Conservation (phyloP, 2,329 filamentous ascomycete genomes). For the Phaeoacremonium minimum region DNA sequence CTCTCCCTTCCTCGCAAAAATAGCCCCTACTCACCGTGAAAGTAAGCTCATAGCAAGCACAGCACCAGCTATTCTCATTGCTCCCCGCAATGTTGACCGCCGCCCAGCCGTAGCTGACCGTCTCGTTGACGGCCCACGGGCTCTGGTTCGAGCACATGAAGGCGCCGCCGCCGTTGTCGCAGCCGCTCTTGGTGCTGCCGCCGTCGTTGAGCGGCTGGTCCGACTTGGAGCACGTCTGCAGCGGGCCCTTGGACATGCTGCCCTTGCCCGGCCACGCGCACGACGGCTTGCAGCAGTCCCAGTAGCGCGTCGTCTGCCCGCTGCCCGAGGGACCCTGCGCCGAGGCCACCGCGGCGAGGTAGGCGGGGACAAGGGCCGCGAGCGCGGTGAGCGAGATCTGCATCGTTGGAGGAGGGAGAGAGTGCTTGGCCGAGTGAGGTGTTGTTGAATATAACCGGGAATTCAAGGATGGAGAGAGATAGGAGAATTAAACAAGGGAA, state of each 20-base stretch:
- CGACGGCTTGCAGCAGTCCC: constrained; percentile 70
- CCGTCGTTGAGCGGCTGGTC: constrained; percentile 49
- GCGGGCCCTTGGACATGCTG: constrained; percentile 37
- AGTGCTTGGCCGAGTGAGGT: no score
- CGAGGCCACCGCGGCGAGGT: constrained; percentile 10
- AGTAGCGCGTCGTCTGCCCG: constrained; percentile 29
- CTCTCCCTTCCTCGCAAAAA: no score
- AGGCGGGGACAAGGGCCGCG: constrained; percentile 11
- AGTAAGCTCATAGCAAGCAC: constrained; percentile 59
- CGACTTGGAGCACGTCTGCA: constrained; percentile 49
- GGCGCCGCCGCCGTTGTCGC: constrained; percentile 47
- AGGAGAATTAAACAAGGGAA: no score
- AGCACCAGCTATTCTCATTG: constrained; percentile 60
- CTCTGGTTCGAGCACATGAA: constrained; percentile 60
- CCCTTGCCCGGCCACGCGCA: constrained; percentile 59
- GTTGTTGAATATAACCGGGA: no score
- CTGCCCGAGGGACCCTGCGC: constrained; percentile 18
- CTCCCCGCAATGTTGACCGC: constrained; percentile 52
- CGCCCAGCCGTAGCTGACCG: constrained; percentile 59
- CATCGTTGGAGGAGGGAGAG: constrained; percentile 16
- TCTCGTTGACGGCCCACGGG: constrained; percentile 57
- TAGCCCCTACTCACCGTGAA: no score
- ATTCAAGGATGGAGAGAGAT: no score
- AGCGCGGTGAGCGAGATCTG: constrained; percentile 15
- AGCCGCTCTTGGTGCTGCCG: constrained; percentile 42